Conservation (phyloP, 371 early-diverging fungal species). For the Chytridium lagenaria region DNA sequence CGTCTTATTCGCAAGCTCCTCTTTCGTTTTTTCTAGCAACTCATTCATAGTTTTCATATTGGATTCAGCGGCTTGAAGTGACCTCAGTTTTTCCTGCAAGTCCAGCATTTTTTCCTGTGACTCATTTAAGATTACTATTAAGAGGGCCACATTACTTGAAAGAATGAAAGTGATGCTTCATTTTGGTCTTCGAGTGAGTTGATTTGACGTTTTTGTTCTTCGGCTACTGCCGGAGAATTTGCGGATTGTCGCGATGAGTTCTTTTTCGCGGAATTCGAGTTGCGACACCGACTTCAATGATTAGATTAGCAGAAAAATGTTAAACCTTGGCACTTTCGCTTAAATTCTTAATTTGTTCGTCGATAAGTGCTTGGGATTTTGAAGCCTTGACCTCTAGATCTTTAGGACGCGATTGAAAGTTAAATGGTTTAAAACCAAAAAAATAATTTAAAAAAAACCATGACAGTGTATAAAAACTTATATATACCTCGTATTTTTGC, state of each 20-base stretch:
- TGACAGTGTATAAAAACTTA: neutral
- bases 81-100: neutral
- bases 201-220: conserved; percentile 48
- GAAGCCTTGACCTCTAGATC: neutral
- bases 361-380: neutral
- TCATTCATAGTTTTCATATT: conserved; percentile 10
- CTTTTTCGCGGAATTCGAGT: conserved; percentile 37
- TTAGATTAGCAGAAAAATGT: neutral
- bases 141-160: conserved; percentile 36
- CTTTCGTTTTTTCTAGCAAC: conserved; percentile 12
- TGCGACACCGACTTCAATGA: neutral
- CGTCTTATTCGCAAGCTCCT: neutral
- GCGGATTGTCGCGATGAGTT: conserved; percentile 36
- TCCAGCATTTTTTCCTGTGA: neutral
- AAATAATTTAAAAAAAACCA: too few relatives aligned
- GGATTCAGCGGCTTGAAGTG: neutral
- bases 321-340: conserved; percentile 24
- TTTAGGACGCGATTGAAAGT: too few relatives aligned
- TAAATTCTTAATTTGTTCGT: conserved; percentile 1
- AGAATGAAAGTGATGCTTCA: conserved; percentile 33
- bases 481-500: conserved; percentile 10
- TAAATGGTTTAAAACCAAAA: too few relatives aligned
- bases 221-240: conserved; percentile 40
- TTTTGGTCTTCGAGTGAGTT: conserved; percentile 32
- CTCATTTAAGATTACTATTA: neutral